phyloP scores from a whole-genome alignment of 2,329 filamentous ascomycete species.

The Penicillium sp. region DNA sequence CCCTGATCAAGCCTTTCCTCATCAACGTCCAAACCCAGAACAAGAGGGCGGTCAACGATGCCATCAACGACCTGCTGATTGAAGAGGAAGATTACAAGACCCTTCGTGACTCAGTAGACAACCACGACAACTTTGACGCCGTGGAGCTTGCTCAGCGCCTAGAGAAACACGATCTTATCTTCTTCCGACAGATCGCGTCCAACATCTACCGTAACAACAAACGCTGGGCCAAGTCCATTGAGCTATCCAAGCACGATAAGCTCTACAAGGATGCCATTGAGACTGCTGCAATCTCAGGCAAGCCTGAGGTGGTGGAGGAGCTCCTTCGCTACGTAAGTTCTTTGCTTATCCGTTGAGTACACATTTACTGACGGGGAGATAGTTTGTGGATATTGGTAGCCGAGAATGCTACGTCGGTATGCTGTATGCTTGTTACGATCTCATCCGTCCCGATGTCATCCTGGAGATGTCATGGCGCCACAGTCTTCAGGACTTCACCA shows the following conservation, averaged over 20 bases:
- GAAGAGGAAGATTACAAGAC: slow-evolving; percentile 99
- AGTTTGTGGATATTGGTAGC: slow-evolving; percentile 99
- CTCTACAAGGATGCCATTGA: slow-evolving; percentile 99
- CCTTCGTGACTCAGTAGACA: slow-evolving; percentile 93
- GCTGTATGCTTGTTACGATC: slow-evolving; percentile 97
- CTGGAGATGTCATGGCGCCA: slow-evolving; percentile 97
- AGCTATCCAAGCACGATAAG: slow-evolving; percentile 98
- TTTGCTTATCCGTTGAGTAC: not conserved
- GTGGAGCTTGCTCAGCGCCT: slow-evolving; percentile 88
- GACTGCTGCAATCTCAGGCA: slow-evolving; percentile 89
- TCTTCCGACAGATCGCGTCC: slow-evolving; percentile 98
- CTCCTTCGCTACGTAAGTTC: slow-evolving; percentile 91
- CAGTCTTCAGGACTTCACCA: slow-evolving; percentile 93
- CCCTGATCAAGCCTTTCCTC: slow-evolving; percentile 97
- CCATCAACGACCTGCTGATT: slow-evolving; percentile 95
- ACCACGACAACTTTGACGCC: slow-evolving; percentile 98
- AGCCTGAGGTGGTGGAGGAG: slow-evolving; percentile 92
- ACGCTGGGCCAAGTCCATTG: slow-evolving; percentile 99
- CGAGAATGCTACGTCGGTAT: slow-evolving; percentile 99
- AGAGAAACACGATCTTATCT: slow-evolving; percentile 97
- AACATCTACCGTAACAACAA: slow-evolving; percentile 99
- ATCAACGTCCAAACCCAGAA: slow-evolving; percentile 96
- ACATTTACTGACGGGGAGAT: slow-evolving; percentile 40
- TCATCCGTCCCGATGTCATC: slow-evolving; percentile 89
- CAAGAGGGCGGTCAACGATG: slow-evolving; percentile 97